Evolutionary conservation across 805 yeast species (phyloP).

Genomic region (Wickerhamomyces kurtzmanii): DNA sequence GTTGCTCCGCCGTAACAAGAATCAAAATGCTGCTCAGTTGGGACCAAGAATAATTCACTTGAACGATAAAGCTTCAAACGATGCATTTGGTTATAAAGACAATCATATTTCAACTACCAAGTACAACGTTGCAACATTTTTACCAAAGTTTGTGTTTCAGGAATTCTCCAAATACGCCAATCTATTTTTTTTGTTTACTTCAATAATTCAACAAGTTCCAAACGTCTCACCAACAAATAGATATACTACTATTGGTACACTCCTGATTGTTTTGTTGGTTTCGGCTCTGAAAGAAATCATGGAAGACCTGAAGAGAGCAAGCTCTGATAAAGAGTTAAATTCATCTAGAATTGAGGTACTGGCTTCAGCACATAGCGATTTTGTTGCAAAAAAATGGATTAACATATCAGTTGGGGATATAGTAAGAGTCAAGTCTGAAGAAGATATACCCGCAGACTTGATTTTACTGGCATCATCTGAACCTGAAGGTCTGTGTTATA

Average conservation of each 20-base stretch:
- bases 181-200: slow-evolving; percentile 84
- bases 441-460: slow-evolving; percentile 90
- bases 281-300: slow-evolving; percentile 87
- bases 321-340: slow-evolving; percentile 84
- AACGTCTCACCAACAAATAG: slow-evolving; percentile 93
- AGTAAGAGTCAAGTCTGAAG: slow-evolving; percentile 74
- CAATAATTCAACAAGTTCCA: slow-evolving; percentile 94
- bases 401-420: slow-evolving; percentile 88
- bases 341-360: slow-evolving; percentile 65
- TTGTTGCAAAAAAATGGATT: slow-evolving; percentile 69
- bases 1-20: slow-evolving; percentile 21
- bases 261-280: slow-evolving; percentile 73
- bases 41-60: slow-evolving; percentile 61
- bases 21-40: slow-evolving; percentile 5
- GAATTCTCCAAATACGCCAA: slow-evolving; percentile 97
- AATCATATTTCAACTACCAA: slow-evolving; percentile 94
- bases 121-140: slow-evolving; percentile 84
- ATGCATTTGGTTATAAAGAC: slow-evolving; percentile 48
- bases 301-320: slow-evolving; percentile 84
- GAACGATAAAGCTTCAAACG: slow-evolving; percentile 51
- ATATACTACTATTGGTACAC: slow-evolving; percentile 90
- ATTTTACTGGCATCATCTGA: slow-evolving; percentile 83
- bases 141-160: slow-evolving; percentile 92
- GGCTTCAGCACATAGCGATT: slow-evolving; percentile 43
- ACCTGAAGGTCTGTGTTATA: slow-evolving; percentile 96